Percentiles rank a stretch among this genome's conserved stretches.
Conservation (phyloP, 257 asterid genomes). For the Scutellaria baicalensis region DNA sequence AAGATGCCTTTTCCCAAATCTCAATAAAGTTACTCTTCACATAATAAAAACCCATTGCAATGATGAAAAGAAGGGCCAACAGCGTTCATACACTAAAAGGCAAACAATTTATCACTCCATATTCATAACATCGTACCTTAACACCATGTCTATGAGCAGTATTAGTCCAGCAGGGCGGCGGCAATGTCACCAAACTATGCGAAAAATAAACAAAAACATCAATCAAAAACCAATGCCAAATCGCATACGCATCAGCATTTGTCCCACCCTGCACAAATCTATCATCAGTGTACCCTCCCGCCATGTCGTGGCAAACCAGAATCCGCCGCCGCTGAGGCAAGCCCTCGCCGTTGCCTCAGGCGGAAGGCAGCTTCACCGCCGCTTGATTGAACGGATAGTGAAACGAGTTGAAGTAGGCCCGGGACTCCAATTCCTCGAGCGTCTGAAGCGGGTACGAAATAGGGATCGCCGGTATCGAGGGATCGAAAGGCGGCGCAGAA, state of each 20-base stretch:
- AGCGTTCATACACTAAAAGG: not conserved
- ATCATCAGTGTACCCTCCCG: slow-evolving; percentile 86
- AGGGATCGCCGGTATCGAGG: slow-evolving; percentile 51
- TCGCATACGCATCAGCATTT: slow-evolving; percentile 62
- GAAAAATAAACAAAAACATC: slow-evolving; percentile 91
- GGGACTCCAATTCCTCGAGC: slow-evolving; percentile 70
- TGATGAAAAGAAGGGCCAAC: not conserved
- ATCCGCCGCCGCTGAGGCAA: slow-evolving; percentile 60
- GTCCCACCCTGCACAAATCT: slow-evolving; percentile 75
- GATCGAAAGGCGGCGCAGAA: slow-evolving; percentile 62
- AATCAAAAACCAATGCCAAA: slow-evolving; percentile 97
- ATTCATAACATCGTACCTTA: slow-evolving; percentile 45
- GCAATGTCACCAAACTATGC: slow-evolving; percentile 77
- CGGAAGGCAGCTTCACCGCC: slow-evolving; percentile 35
- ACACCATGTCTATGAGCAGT: slow-evolving; percentile 89
- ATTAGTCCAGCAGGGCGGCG: slow-evolving; percentile 94
- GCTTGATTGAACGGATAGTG: slow-evolving; percentile 68
- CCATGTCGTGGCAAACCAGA: slow-evolving; percentile 90
- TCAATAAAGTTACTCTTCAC: not conserved
- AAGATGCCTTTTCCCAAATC: not conserved
- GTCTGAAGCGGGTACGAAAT: slow-evolving; percentile 76
- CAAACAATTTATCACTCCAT: not conserved
- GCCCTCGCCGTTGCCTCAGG: too few species aligned
- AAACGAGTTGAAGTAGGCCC: slow-evolving; percentile 69
- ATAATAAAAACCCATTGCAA: not conserved